These are phyloP conservation scores for Blastosporella zonata DNA, from an alignment of 1,284 basidiomycete genomes.

Conservation along the genomic window DNA sequence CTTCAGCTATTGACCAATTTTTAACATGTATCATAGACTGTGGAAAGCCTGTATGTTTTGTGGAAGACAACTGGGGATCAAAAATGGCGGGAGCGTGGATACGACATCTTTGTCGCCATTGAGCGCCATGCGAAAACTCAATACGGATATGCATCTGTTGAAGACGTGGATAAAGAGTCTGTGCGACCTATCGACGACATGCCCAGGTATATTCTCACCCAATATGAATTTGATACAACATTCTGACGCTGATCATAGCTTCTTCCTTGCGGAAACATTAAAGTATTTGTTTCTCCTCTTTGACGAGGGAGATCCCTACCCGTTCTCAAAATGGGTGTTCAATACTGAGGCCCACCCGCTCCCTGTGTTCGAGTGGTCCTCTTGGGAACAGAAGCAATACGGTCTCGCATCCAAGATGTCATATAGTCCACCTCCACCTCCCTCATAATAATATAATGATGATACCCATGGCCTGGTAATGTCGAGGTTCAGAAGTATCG, in stretches of 20 bases:
- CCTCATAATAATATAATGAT: too few species aligned
- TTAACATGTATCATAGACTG: too few species aligned
- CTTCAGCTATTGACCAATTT: neutral
- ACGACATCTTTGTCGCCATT: constrained; percentile 51
- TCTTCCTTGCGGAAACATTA: constrained; percentile 61
- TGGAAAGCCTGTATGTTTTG: constrained; percentile 69
- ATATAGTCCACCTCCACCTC: too few species aligned
- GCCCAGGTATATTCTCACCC: constrained; percentile 52
- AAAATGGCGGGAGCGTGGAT: constrained; percentile 75
- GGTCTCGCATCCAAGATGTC: too few species aligned
- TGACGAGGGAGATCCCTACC: constrained; percentile 53
- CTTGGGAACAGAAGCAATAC: constrained; percentile 42
- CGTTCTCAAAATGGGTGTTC: constrained; percentile 76
- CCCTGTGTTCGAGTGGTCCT: constrained; percentile 67
- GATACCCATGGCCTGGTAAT: too few species aligned
- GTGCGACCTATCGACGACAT: constrained; percentile 48
- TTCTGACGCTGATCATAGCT: too few species aligned
- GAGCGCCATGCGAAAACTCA: constrained; percentile 52
- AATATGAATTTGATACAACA: too few species aligned
- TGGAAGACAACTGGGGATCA: constrained; percentile 69
- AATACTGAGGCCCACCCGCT: constrained; percentile 86
- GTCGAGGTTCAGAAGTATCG: neutral
- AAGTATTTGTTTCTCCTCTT: constrained; percentile 73
- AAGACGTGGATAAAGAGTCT: constrained; percentile 39
- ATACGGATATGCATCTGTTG: constrained; percentile 60